Percentiles rank a stretch among this genome's conserved stretches.
phyloP scores from a whole-genome alignment of 2,329 filamentous ascomycete genomes.

The Diplodia sapinea region DNA sequence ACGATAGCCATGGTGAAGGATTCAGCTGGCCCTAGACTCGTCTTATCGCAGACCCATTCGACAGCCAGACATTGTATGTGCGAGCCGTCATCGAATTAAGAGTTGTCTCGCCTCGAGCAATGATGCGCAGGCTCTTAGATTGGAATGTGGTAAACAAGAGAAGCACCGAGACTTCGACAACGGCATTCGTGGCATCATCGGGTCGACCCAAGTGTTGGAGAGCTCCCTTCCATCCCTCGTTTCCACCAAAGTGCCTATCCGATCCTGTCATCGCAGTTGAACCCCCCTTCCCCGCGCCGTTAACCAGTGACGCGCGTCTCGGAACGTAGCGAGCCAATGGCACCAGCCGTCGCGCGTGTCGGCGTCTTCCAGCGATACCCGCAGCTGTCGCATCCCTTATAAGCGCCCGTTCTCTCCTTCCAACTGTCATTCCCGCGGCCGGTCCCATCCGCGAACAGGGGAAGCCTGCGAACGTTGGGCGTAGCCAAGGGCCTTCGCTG shows the following conservation, averaged over 20 bases:
- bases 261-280: neutral
- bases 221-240: neutral
- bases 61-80: neutral
- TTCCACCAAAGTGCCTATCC: neutral
- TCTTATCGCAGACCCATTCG: neutral
- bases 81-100: too few relatives aligned
- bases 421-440: neutral
- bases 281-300: neutral
- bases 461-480: neutral
- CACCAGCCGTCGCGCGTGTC: neutral
- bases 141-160: neutral
- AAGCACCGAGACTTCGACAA: neutral
- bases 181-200: neutral
- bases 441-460: constrained; percentile 2
- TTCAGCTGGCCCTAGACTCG: neutral
- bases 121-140: too few relatives aligned
- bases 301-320: constrained; percentile 19
- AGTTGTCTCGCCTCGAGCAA: too few relatives aligned
- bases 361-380: constrained; percentile 12
- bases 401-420: neutral
- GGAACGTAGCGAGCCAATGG: constrained; percentile 19
- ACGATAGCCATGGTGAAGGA: too few relatives aligned
- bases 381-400: constrained; percentile 2
- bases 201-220: neutral
- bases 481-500: neutral